phyloP scores from a whole-genome alignment of 169 alveolate species.

The Cyclospora cayetanensis region DNA sequence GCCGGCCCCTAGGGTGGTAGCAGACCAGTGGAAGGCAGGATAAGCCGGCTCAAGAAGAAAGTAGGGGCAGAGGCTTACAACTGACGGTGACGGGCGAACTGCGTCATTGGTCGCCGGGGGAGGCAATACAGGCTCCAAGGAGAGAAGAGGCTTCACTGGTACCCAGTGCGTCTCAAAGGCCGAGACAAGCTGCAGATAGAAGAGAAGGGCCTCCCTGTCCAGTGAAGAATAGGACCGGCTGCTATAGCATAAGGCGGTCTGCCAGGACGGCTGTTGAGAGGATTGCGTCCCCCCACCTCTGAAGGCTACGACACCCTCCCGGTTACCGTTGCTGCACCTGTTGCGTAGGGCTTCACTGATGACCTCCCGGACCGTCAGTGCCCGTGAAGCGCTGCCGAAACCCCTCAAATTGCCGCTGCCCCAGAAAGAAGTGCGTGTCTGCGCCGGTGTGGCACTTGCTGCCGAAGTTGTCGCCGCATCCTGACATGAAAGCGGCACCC shows the following conservation, averaged over 20 bases:
- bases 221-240: conserved; percentile 1
- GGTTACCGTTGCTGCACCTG: background rate
- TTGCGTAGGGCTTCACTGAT: background rate
- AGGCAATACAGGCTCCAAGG: background rate
- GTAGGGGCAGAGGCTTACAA: too few species aligned
- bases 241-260: conserved; percentile 29
- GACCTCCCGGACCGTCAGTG: background rate
- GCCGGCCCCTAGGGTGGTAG: too few species aligned
- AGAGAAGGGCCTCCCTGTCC: background rate
- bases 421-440: background rate
- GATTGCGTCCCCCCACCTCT: background rate
- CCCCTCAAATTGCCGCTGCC: background rate
- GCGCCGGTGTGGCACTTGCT: background rate
- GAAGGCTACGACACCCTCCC: background rate
- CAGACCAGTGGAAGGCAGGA: too few species aligned
- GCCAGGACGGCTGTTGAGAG: conserved; percentile 4
- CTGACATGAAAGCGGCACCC: too few species aligned
- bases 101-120: too few species aligned
- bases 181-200: background rate
- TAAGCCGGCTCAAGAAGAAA: too few species aligned
- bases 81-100: too few species aligned
- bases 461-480: background rate
- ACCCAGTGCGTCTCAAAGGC: conserved; percentile 42
- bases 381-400: background rate
- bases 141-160: background rate